Percentiles rank a stretch among this genome's conserved stretches.
phyloP scores from a whole-genome alignment of 345 rosid genomes.

The Salix brachista region DNA sequence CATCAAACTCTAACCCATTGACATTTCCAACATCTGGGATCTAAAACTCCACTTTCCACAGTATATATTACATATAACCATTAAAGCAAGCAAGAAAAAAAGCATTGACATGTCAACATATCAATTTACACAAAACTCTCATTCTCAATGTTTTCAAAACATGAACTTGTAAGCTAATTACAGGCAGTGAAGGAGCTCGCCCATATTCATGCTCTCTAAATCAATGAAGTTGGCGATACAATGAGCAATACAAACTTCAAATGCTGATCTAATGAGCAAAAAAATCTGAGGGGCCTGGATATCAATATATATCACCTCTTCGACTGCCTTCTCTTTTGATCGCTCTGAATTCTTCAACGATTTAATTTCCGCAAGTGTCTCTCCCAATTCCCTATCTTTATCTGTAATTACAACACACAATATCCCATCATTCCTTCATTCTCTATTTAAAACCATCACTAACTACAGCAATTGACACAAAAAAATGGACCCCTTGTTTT shows the following conservation, averaged over 20 bases:
- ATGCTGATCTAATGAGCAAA: neutral
- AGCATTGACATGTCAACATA: neutral
- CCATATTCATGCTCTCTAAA: neutral
- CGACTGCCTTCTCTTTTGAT: conserved; percentile 43
- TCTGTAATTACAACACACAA: conserved; percentile 22
- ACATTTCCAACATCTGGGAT: neutral
- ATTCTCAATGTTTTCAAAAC: neutral
- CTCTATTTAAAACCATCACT: neutral
- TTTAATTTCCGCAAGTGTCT: conserved; percentile 41
- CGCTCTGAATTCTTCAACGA: conserved; percentile 41
- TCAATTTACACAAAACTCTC: neutral
- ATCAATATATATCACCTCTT: conserved; percentile 31
- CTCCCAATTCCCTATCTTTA: conserved; percentile 46
- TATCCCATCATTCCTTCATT: neutral
- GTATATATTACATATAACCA: neutral
- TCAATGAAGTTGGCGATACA: neutral
- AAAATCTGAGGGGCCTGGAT: neutral
- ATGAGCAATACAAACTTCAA: neutral
- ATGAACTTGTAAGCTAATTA: neutral
- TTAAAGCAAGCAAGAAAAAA: neutral
- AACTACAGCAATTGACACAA: neutral
- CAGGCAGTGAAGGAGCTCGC: neutral
- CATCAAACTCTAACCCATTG: neutral
- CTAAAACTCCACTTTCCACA: neutral
- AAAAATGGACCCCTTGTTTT: too few species aligned